Conservation (phyloP, 108 stramenopile genomes). For the Cyclotella choctawhatcheeana region DNA sequence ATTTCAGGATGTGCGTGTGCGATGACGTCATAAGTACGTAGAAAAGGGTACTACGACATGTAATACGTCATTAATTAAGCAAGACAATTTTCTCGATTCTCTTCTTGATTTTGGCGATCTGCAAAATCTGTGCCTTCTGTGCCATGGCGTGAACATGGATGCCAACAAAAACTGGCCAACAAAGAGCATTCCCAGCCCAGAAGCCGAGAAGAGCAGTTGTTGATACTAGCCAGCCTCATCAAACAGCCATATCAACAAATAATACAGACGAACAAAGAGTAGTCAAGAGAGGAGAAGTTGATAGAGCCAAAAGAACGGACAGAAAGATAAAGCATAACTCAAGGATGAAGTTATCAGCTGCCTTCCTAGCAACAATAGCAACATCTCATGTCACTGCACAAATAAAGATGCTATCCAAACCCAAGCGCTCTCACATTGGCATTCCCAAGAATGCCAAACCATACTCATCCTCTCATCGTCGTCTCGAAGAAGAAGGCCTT, state of each 20-base stretch:
- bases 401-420: background rate
- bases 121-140: too few species aligned
- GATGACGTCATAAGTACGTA: too few species aligned
- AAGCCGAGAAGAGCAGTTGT: background rate
- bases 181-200: too few species aligned
- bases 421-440: background rate
- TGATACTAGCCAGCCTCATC: background rate
- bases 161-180: too few species aligned
- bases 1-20: too few species aligned
- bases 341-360: slow-evolving; percentile 8
- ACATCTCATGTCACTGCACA: background rate
- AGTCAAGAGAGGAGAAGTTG: too few species aligned
- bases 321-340: too few species aligned
- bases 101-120: too few species aligned
- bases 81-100: too few species aligned
- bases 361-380: slow-evolving; percentile 1
- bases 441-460: background rate
- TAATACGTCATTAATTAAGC: too few species aligned
- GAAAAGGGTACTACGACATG: too few species aligned
- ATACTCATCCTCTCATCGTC: background rate
- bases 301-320: background rate
- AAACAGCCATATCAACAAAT: background rate
- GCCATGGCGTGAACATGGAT: too few species aligned
- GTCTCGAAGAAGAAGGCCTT: background rate
- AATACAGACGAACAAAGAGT: background rate